Conservation (phyloP, 129 eudicot species). For the Artemisia argyi region DNA sequence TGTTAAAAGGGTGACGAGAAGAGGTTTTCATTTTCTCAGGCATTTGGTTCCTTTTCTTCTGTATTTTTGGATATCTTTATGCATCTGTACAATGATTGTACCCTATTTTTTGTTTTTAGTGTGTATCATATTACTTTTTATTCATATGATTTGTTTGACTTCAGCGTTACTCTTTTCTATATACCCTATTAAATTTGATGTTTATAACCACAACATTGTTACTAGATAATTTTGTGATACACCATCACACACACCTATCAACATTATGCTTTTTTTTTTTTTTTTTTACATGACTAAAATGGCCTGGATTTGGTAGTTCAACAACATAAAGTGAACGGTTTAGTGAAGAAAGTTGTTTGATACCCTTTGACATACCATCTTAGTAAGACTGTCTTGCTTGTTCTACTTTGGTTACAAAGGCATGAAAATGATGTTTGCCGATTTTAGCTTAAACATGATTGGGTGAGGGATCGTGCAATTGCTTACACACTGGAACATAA, state of each 20-base stretch:
- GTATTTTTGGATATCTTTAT: constrained; percentile 19
- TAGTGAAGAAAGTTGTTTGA: too few species aligned
- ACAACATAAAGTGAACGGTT: too few species aligned
- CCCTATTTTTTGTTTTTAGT: constrained; percentile 17
- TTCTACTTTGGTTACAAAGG: too few species aligned
- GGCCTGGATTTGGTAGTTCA: too few species aligned
- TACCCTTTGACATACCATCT: too few species aligned
- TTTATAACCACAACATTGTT: too few species aligned
- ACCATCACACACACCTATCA: not conserved
- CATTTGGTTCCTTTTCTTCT: constrained; percentile 22
- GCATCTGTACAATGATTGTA: constrained; percentile 19
- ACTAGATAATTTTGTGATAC: not conserved
- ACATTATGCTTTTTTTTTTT: not conserved
- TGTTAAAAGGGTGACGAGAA: constrained; percentile 30
- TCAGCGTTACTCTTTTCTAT: not conserved
- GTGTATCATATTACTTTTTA: constrained; percentile 34
- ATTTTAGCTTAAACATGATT: constrained; percentile 76
- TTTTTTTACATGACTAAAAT: too few species aligned
- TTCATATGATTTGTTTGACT: constrained; percentile 2
- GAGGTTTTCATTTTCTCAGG: constrained; percentile 18
- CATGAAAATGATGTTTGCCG: constrained; percentile 62
- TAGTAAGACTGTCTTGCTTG: too few species aligned
- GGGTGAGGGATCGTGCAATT: constrained; percentile 93
- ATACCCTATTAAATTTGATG: not conserved
- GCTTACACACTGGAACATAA: constrained; percentile 79